Conservation (phyloP, 345 rosid species). For the Syzygium aqueum region DNA sequence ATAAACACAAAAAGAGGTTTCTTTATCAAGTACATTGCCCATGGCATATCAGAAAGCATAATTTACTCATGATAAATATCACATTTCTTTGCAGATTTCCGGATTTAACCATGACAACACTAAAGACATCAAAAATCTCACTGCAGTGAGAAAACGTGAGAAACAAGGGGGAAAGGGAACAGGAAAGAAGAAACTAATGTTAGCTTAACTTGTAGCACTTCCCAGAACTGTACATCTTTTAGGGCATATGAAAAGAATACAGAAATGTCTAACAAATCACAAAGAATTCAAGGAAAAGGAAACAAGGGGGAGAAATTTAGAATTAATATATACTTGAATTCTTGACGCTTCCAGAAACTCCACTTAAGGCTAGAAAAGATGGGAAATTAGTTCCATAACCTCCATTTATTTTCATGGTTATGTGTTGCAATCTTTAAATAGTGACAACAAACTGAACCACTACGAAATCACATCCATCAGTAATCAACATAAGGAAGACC, state of each 20-base stretch:
- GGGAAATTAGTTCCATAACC: neutral
- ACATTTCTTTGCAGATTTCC: too few species aligned
- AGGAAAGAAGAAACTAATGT: neutral
- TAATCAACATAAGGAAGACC: neutral
- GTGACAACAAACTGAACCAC: neutral
- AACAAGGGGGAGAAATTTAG: neutral
- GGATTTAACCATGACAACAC: too few species aligned
- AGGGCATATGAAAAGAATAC: neutral
- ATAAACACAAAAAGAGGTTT: too few species aligned
- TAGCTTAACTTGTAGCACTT: neutral
- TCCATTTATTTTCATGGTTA: neutral
- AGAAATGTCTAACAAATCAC: neutral
- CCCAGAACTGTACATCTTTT: neutral
- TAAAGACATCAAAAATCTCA: too few species aligned
- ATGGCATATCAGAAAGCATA: too few species aligned
- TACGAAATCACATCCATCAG: neutral
- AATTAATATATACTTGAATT: too few species aligned
- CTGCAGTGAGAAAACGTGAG: too few species aligned
- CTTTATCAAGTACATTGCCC: too few species aligned
- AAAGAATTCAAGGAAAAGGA: neutral
- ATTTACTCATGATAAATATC: too few species aligned
- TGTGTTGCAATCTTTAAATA: neutral
- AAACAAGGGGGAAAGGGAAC: too few species aligned
- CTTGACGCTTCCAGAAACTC: neutral
- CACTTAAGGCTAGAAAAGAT: neutral